Evolutionary conservation across 1,139 yeast species (phyloP), one percentile per base, ranked within the genome.

Genomic region (Pichia cactophila): DNA sequence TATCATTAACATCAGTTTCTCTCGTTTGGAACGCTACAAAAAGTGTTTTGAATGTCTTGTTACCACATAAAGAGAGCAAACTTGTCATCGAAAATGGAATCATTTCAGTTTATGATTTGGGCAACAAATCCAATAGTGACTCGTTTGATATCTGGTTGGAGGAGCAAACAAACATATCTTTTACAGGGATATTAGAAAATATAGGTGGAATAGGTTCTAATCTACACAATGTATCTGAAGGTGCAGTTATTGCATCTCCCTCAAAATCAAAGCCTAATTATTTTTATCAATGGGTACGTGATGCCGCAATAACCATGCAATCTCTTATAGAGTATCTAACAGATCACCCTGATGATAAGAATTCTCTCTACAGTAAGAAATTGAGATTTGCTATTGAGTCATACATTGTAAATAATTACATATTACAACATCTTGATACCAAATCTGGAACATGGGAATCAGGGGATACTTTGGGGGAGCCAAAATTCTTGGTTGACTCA

Each of bases 201-300:
- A 79, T 85, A 50, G 90, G 89, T 5, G 85, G 84, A 23, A 51
- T 65, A 26, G 66, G 67, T 11, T 47, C 41, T 8, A 47, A 49
- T 36, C 56, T 63, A 1, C 62, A 62, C 2, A 75, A 72, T 42
- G 84, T 83, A 1, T 62, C 72, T 1, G 67, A 71, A 10, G 97
- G 97, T 29, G 87, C 79, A 3, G 84, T 88, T 4, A 73, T 90
- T 54, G 97, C 97, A 1, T 83, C 95, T 9, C 95, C 96, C 3
- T 86, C 95, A 0, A 75, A 65, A 49, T 6, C 48, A 0, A 56
- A 71, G 26, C 97, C 97, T 0, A 75, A 90, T 65, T 90, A 90
- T 64, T 89, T 78, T 59, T 90, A 78, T 61, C 95, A 86, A 60
- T 90, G 98, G 98, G 76, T 80, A 2, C 74, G 98, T 59, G 98